Conservation (phyloP, 2,329 filamentous ascomycete species). For the Allantophomopsis cytisporea region DNA sequence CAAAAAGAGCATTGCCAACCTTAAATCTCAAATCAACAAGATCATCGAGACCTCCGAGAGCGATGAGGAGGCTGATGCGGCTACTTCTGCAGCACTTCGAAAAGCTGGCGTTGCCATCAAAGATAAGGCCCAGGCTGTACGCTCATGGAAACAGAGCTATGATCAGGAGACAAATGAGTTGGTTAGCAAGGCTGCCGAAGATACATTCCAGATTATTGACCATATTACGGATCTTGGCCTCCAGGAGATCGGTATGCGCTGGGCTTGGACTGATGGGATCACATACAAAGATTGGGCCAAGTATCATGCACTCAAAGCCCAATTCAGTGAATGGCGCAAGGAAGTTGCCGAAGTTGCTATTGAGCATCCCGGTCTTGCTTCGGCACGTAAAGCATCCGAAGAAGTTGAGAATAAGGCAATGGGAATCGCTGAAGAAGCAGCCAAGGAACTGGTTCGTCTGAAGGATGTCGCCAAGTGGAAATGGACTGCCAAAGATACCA, state of each 20-base stretch:
- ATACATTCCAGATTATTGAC: conserved; percentile 55
- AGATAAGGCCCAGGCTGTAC: conserved; percentile 47
- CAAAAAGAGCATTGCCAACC: conserved; percentile 44
- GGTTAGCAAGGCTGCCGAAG: conserved; percentile 42
- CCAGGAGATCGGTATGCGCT: conserved; percentile 61
- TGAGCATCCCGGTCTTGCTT: conserved; percentile 55
- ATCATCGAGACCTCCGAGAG: conserved; percentile 45
- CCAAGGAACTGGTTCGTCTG: conserved; percentile 64
- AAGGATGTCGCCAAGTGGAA: conserved; percentile 84
- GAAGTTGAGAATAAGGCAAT: conserved; percentile 70
- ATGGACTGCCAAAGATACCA: conserved; percentile 57
- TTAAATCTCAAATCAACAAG: conserved; percentile 55
- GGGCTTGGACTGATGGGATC: conserved; percentile 91
- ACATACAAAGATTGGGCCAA: conserved; percentile 97
- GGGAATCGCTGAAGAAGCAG: conserved; percentile 63
- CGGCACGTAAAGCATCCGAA: conserved; percentile 53
- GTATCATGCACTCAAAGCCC: conserved; percentile 76
- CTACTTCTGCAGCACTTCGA: conserved; percentile 37
- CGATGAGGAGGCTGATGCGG: conserved; percentile 33
- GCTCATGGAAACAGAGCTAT: conserved; percentile 47
- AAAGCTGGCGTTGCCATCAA: conserved; percentile 46
- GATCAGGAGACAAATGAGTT: conserved; percentile 41
- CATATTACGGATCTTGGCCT: conserved; percentile 55
- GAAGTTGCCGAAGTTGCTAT: conserved; percentile 69
- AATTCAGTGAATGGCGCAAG: conserved; percentile 72